Base-by-base conservation (phyloP, 495 filamentous ascomycete species). In the Glonium stellatum region DNA sequence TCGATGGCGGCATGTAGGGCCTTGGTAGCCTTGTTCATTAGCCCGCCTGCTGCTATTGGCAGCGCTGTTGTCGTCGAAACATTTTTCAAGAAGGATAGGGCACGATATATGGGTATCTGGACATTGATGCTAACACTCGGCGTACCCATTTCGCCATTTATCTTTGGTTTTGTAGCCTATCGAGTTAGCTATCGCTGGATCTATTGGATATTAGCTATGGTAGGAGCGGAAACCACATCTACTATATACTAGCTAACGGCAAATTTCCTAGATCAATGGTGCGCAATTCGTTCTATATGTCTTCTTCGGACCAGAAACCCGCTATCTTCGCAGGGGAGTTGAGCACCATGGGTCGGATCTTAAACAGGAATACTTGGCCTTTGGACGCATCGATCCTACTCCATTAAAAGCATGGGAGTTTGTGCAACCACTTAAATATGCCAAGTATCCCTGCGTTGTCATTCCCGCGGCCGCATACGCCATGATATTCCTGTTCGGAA, bases 271-370 rank as follows among this genome's bases (percentile, higher is more conserved):
- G 76, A 79, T 75, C 59, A 83, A 82, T 57, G 78, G 71, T 27
- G 74, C 67, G 25, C 80, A 83, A 56, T 76, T 82, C 49, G 70
- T 83, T 54, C 57, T 79, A 36, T 83, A 78, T 54, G 55, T 82
- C 34, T 77, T 82, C 73, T 69, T 83, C n/a, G 77, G 78, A 31
- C 77, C 79, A 0, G 81, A 84, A 65, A 80, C 81, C 13, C 78
- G 75, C 46, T 82, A 80, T 51, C n/a, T 64, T 22, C 61, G 61
- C 9, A 34, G 54, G 11, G 49, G 54, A 62, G 60, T 63, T n/a
- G 54, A 69, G n/a, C 61, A 62, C 19, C 22, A 59, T 10, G 57
- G 62, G 6, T 69, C 73, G 9, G 57, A 22, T 22, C 73, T 71
- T 61, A 73, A 73, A 49, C 67, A 67, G 19, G 64, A 76, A 59